phyloP scores from a whole-genome alignment of 2,329 filamentous ascomycete genomes.

The Pseudogymnoascus verrucosus region DNA sequence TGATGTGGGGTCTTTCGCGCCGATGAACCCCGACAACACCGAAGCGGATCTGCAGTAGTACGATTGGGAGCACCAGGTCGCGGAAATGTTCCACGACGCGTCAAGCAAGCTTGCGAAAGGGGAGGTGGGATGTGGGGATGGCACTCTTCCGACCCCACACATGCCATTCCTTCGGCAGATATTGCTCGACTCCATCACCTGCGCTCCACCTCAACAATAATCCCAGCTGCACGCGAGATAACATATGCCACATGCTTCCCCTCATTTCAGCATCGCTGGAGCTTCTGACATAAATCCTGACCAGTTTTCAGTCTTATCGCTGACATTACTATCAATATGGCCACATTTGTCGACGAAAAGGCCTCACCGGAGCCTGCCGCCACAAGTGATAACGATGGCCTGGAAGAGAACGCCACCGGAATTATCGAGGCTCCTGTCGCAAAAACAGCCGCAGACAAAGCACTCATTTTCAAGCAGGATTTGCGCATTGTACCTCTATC shows the following conservation, averaged over 20 bases:
- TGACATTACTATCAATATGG: background rate
- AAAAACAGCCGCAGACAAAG: constrained; percentile 28
- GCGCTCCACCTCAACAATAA: background rate
- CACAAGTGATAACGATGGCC: background rate
- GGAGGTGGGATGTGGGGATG: background rate
- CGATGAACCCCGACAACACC: background rate
- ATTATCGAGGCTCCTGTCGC: background rate
- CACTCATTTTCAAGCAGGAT: background rate
- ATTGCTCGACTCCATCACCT: background rate
- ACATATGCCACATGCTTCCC: background rate
- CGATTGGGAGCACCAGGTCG: background rate
- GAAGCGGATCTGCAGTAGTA: background rate
- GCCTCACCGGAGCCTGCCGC: background rate
- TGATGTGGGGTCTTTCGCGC: background rate
- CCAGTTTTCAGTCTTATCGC: background rate
- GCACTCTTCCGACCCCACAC: background rate
- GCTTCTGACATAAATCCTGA: background rate
- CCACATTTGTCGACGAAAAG: background rate
- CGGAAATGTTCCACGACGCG: background rate
- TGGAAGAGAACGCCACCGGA: background rate
- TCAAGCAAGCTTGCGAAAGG: background rate
- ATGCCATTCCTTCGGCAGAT: background rate
- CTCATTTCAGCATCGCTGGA: background rate
- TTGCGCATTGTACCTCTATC: background rate
- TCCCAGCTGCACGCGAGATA: background rate